Evolutionary conservation across 2,329 filamentous ascomycete species (phyloP).

Genomic region (Verruconis gallopava): DNA sequence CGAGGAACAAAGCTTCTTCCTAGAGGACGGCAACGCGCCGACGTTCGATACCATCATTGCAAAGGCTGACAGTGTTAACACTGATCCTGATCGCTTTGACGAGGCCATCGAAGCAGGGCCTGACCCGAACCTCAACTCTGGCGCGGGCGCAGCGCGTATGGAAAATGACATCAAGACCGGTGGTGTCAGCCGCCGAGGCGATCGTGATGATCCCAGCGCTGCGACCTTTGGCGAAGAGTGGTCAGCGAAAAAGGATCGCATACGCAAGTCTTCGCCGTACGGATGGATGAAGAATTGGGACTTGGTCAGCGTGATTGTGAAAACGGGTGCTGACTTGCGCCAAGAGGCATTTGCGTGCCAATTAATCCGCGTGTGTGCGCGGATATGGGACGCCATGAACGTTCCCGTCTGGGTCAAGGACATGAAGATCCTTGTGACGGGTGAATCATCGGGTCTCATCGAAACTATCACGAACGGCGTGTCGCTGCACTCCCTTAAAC

Average conservation of each 20-base stretch:
- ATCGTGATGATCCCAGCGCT: slow-evolving; percentile 73
- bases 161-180: slow-evolving; percentile 83
- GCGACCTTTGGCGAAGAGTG: slow-evolving; percentile 80
- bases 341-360: slow-evolving; percentile 83
- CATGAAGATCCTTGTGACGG: slow-evolving; percentile 77
- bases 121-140: slow-evolving; percentile 43
- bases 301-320: slow-evolving; percentile 74
- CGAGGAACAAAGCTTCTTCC: slow-evolving; percentile 72
- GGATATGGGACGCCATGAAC: slow-evolving; percentile 64
- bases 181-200: slow-evolving; percentile 65
- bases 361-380: slow-evolving; percentile 67
- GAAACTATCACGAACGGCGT: slow-evolving; percentile 84
- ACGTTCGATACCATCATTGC: slow-evolving; percentile 77
- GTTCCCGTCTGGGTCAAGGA: slow-evolving; percentile 78
- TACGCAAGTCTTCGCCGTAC: slow-evolving; percentile 70
- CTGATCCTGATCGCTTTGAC: slow-evolving; percentile 20
- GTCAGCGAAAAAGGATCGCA: slow-evolving; percentile 72
- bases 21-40: slow-evolving; percentile 54
- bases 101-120: slow-evolving; percentile 45
- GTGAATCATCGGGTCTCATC: slow-evolving; percentile 71
- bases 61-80: slow-evolving; percentile 45
- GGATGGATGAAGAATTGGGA: slow-evolving; percentile 89
- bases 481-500: slow-evolving; percentile 74
- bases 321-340: slow-evolving; percentile 69
- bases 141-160: slow-evolving; percentile 69